A percentile compares a stretch with the other conserved stretches of the same genome.
These are phyloP conservation scores for Phaseolus coccineus DNA, from an alignment of 331 rosid species.

Conservation along the genomic window DNA sequence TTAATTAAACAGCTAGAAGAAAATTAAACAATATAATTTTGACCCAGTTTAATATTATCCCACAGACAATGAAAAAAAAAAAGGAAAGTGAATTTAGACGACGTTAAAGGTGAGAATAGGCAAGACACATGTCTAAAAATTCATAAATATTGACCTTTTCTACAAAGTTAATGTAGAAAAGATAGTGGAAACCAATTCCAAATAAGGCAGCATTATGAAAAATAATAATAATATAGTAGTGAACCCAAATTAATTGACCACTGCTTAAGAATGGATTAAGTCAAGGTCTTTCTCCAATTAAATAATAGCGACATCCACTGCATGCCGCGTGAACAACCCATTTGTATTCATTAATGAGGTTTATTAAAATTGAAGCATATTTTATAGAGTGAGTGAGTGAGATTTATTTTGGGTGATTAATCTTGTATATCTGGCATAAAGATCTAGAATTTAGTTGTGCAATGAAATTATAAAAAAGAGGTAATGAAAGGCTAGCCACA, in stretches of 20 bases:
- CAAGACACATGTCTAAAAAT: no score
- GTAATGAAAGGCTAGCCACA: slow-evolving; percentile 18
- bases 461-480: not conserved
- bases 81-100: no score
- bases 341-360: no score
- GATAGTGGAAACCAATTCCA: not conserved
- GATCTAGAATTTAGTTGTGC: not conserved
- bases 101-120: no score
- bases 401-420: no score
- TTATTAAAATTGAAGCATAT: no score
- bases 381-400: no score
- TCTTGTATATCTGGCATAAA: not conserved
- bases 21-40: not conserved
- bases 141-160: not conserved
- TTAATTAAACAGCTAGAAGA: not conserved
- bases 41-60: not conserved
- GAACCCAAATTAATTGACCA: slow-evolving; percentile 35
- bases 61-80: not conserved
- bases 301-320: slow-evolving; percentile 31
- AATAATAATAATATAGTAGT: not conserved
- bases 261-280: slow-evolving; percentile 30
- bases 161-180: not conserved
- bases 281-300: slow-evolving; percentile 42
- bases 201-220: not conserved
- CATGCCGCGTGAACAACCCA: slow-evolving; percentile 52